Percentiles rank a stretch among this genome's conserved stretches.
Evolutionary conservation across 1,284 basidiomycete genomes (phyloP).

Genomic region (Tilletiopsis washingtonensis): DNA sequence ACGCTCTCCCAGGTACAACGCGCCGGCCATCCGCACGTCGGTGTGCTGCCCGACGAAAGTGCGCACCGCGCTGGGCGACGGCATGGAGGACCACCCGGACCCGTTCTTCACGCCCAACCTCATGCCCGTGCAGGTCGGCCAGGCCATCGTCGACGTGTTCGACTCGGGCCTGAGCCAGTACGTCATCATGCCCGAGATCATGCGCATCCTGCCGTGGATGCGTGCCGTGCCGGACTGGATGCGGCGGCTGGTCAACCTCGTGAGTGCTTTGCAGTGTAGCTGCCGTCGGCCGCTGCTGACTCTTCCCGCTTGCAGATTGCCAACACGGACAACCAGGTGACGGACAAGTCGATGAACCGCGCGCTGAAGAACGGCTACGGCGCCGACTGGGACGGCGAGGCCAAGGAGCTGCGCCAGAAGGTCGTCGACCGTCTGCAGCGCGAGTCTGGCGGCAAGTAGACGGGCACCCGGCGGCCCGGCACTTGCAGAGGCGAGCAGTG

Average conservation of each 20-base stretch:
- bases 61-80: constrained; percentile 40
- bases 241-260: constrained; percentile 22
- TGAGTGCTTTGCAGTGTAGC: too few relatives aligned
- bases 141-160: constrained; percentile 27
- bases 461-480: too few relatives aligned
- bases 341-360: constrained; percentile 25
- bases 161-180: constrained; percentile 37
- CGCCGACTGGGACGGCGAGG: constrained; percentile 24
- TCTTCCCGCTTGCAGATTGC: constrained; percentile 9
- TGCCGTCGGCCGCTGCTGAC: not conserved
- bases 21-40: constrained; percentile 36
- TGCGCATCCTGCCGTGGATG: constrained; percentile 30
- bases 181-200: constrained; percentile 32
- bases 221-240: constrained; percentile 38
- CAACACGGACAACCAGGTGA: constrained; percentile 37
- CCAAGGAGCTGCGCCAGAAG: constrained; percentile 23
- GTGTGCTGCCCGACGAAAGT: constrained; percentile 44
- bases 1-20: constrained; percentile 23
- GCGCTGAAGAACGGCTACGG: constrained; percentile 39
- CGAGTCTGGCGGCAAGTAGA: not conserved
- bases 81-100: constrained; percentile 38
- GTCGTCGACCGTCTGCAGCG: not conserved
- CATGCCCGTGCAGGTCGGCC: constrained; percentile 36
- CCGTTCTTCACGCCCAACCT: constrained; percentile 41
- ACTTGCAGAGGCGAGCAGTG: too few relatives aligned